Base-by-base conservation (phyloP, 257 asterid genomes). In the Pogostemon cablin region DNA sequence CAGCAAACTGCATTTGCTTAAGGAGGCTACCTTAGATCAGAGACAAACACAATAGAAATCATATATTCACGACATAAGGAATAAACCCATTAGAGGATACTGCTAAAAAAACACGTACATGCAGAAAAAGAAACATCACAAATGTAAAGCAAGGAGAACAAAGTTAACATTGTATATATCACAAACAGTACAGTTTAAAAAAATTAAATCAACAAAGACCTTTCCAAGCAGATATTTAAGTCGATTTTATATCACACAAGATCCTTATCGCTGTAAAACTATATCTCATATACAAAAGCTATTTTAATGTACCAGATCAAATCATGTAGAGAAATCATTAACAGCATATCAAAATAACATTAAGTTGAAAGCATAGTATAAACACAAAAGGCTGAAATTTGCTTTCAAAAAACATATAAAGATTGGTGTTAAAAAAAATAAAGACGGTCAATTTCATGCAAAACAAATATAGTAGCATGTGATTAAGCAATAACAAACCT, bases 401-500 rank as follows among this genome's bases (percentile, higher is more conserved):
- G 2, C 20, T 43, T 65, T 15, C 46, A 20, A 61, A 20, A 17
- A 62, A 60, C 32, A 58, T 59, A 10, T 69, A 66, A 59, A 69
- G 37, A 58, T 9, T 40, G 35, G 39, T 11, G 39, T 20, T 0
- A 25, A 67, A 53, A 72, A n/a, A 66, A 17, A 74, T 47, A 71
- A 54, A 53, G 52, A n/a, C 62, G 25, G 70, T 77, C 54, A 39
- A 20, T 7, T 25, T 49, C 25, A 58, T 43, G 39, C 32, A 68
- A 73, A 57, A 44, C 8, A 75, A 47, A 62, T 50, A 50, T 57
- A 69, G 64, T 17, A 48, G 54, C 8, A 69, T 41, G 49, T 44
- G 56, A 71, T 56, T 54, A 40, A 38, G 62, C 71, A 58, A 50
- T 48, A 53, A 65, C 88, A 69, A 77, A 79, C 98, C 96, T 93